Evolutionary conservation across 768 basidiomycete genomes (phyloP), one percentile per base, ranked within the genome.

Genomic region (Polyporus arcularius): DNA sequence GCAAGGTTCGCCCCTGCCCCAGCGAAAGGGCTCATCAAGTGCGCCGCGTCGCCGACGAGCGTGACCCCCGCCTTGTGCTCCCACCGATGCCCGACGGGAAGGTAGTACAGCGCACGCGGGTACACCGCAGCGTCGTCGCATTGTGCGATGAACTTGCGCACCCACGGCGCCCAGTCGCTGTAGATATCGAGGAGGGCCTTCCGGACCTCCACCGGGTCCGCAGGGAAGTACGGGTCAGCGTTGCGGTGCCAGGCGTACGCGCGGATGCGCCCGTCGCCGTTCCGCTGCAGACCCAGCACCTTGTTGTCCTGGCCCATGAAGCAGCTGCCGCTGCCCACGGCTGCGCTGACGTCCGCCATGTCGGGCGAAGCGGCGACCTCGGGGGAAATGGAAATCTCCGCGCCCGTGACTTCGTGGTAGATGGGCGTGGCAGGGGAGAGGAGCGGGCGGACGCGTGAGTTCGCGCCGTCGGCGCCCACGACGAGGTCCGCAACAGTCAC

Each of bases 401-500:
- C 64, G 51, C 57, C 60, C 7, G 62, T 51, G 46, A 73, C 65
- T 9, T 76, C 78, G 11, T 71, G 71, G 64, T 77, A 79, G 39
- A 64, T 53, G 6, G 78, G 77, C 39, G 55, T 55, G 14, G 68
- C 64, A 21, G 70, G 46, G 32, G 72, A 70, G 26, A 79, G 55
- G 48, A 76, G 64, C 4, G 68, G 63, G 12, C 79, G 76, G 4
- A 76, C 69, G 56, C 70, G 71, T 14, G 76, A 78, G 73, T 75
- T 78, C 2, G 78, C 71, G 7, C 80, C 79, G 48, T 78, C 77
- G 10, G 77, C 76, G 11, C 76, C 76, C 40, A 78, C 62, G 42
- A 76, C 54, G 54, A 74, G 3, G 52, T 67, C 71, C 30, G 58
- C 26, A 5, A 47, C 45, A 8, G 45, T 18, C 1, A 31, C 21